A percentile compares a stretch with the other conserved stretches of the same genome.
Conservation (phyloP, 2,329 filamentous ascomycete genomes). For the Neopestalotiopsis rosae region DNA sequence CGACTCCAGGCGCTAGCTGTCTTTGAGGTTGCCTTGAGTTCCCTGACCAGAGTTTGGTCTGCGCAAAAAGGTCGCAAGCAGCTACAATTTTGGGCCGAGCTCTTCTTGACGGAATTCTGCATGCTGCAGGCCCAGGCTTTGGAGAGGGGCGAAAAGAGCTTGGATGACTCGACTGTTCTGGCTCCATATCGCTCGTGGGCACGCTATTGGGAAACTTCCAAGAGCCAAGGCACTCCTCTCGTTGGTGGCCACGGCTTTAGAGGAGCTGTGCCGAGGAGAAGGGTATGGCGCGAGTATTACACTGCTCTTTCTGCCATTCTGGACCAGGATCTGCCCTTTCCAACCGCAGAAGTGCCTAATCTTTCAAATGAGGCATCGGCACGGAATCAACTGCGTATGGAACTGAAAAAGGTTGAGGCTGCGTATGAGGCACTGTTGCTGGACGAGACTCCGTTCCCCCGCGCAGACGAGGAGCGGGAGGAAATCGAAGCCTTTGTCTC, state of each 20-base stretch:
- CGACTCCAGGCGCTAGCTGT: constrained; percentile 66
- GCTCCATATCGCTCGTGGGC: constrained; percentile 71
- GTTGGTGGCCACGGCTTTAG: constrained; percentile 63
- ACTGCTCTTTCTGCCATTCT: constrained; percentile 77
- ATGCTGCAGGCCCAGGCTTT: constrained; percentile 69
- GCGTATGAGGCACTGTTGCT: constrained; percentile 82
- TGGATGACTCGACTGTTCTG: constrained; percentile 59
- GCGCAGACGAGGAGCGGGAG: constrained; percentile 76
- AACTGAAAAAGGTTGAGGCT: constrained; percentile 79
- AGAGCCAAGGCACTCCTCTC: constrained; percentile 46
- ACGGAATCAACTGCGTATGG: constrained; percentile 70
- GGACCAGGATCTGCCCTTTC: constrained; percentile 67
- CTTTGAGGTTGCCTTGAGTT: constrained; percentile 70
- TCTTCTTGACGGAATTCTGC: constrained; percentile 76
- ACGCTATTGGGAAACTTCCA: constrained; percentile 65
- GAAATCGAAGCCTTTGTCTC: constrained; percentile 85
- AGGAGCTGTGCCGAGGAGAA: constrained; percentile 64
- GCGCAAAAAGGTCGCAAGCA: constrained; percentile 64
- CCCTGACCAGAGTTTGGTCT: constrained; percentile 59
- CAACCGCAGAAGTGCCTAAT: constrained; percentile 50
- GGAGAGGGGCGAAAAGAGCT: constrained; percentile 54
- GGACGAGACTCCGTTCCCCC: constrained; percentile 81
- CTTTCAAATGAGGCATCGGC: constrained; percentile 55
- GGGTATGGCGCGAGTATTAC: constrained; percentile 89
- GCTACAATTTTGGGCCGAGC: constrained; percentile 78